These are phyloP conservation scores for Populus tremula DNA, from an alignment of 345 rosid species.

Conservation along the genomic window DNA sequence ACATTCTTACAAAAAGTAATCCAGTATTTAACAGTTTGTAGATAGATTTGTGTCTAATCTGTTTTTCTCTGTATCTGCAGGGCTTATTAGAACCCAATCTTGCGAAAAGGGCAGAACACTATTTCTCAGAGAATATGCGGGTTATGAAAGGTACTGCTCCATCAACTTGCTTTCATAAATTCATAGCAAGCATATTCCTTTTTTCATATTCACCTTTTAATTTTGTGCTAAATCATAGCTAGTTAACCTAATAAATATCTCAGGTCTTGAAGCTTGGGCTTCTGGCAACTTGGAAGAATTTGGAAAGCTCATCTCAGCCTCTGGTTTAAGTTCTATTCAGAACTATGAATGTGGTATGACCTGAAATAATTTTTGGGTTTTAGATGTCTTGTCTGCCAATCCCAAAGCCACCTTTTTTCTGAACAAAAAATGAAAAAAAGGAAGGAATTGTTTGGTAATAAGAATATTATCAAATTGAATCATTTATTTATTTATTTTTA, in stretches of 20 bases:
- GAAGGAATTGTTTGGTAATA: not conserved
- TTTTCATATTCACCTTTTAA: not conserved
- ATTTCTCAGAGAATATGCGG: conserved; percentile 77
- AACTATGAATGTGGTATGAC: conserved; percentile 86
- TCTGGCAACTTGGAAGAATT: conserved; percentile 62
- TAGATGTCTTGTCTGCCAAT: conserved; percentile 2
- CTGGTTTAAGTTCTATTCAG: conserved; percentile 83
- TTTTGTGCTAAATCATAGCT: not conserved
- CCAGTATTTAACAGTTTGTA: not conserved
- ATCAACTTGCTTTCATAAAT: not conserved
- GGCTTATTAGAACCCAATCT: conserved; percentile 46
- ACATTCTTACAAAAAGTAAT: too few species aligned
- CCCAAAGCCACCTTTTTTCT: not conserved
- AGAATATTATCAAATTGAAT: not conserved
- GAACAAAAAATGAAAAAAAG: not conserved
- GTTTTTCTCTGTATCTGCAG: conserved; percentile 30
- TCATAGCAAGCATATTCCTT: not conserved
- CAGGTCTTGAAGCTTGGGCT: conserved; percentile 88
- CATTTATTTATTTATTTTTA: too few species aligned
- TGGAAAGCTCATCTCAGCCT: conserved; percentile 77
- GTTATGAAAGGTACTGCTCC: conserved; percentile 59
- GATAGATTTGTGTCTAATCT: not conserved
- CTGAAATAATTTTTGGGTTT: not conserved
- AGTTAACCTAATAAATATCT: conserved; percentile 11
- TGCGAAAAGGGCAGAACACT: conserved; percentile 88